Base-by-base conservation (phyloP, 257 asterid species). In the Osmanthus fragrans region DNA sequence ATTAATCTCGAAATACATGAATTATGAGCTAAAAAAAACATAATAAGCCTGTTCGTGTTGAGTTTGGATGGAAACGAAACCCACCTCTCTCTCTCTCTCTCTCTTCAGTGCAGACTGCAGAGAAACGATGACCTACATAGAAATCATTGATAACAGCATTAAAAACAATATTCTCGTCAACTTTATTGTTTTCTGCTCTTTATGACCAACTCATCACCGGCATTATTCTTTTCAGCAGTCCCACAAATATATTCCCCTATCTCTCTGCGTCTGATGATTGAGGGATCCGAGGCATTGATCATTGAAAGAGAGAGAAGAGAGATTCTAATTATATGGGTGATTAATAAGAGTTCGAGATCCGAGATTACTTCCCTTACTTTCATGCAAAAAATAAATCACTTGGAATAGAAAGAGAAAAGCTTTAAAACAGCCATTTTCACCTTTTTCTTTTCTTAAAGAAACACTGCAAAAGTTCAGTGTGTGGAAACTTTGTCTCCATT, bases 401-500 rank as follows among this genome's bases (percentile, higher is more conserved):
- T 82, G 82, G 77, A 72, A 82, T 67, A 68, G 71, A 76, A 84
- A 87, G 80, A 79, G 75, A 78, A 86, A 75, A 32, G 83, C 87
- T 85, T 82, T 85, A 79, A 91, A 86, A 88, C 88, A 79, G 32
- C 74, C 80, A 81, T 42, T 70, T 42, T 54, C 73, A 71, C 77
- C 80, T 88, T 88, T 83, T 79, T 69, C 86, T 87, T 86, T 87
- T 79, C 74, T 78, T 80, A 85, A 82, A 78, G 85, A 83, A 86
- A 85, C 87, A 79, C 91, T 90, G 97, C 96, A 85, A 91, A 91
- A 86, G 91, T 85, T 82, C 87, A 77, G 23, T 84, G 88, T 89
- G 96, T 90, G 87, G 96, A 93, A 93, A 93, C 97, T 91, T 87
- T 93, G 97, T 91, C 98, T 89, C 92, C 91, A 89, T 86, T 27